These are phyloP conservation scores for Dicorynia guianensis DNA, from an alignment of 306 rosid genomes.

Conservation along the genomic window DNA sequence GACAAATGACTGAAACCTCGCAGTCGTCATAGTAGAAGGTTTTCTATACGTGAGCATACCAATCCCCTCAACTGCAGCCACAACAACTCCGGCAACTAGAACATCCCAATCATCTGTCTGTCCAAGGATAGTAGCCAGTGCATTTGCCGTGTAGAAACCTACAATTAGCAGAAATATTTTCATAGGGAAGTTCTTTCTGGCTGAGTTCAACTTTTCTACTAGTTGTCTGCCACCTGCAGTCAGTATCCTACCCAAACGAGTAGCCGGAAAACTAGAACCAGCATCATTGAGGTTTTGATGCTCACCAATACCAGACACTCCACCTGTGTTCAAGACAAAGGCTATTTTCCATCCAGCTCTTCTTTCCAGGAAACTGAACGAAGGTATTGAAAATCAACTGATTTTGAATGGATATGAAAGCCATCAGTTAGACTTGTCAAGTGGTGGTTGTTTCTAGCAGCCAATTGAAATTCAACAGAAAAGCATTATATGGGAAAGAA, in stretches of 20 bases:
- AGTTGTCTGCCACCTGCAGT: constrained; percentile 84
- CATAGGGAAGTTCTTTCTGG: constrained; percentile 87
- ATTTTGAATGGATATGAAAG: constrained; percentile 32
- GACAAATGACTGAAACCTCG: constrained; percentile 76
- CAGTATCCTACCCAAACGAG: constrained; percentile 91
- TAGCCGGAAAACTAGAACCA: constrained; percentile 69
- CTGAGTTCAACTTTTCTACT: constrained; percentile 78
- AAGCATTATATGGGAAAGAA: constrained; percentile 21
- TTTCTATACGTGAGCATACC: constrained; percentile 89
- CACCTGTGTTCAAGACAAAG: constrained; percentile 88
- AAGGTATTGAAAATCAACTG: constrained; percentile 39
- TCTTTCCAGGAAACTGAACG: constrained; percentile 66
- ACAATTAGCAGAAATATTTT: constrained; percentile 88
- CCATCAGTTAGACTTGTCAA: constrained; percentile 26
- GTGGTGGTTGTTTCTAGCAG: constrained; percentile 2
- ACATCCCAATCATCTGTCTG: constrained; percentile 99
- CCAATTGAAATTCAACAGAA: constrained; percentile 28
- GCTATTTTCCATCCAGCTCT: constrained; percentile 63
- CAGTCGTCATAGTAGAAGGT: constrained; percentile 59
- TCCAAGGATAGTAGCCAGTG: constrained; percentile 95
- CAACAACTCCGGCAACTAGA: constrained; percentile 94
- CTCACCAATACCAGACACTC: constrained; percentile 68
- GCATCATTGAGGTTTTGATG: constrained; percentile 63
- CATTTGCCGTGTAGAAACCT: constrained; percentile 99
- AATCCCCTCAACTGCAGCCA: constrained; percentile 93